Base-by-base conservation (phyloP, 1,284 basidiomycete genomes). In the Leucoagaricus sp. region DNA sequence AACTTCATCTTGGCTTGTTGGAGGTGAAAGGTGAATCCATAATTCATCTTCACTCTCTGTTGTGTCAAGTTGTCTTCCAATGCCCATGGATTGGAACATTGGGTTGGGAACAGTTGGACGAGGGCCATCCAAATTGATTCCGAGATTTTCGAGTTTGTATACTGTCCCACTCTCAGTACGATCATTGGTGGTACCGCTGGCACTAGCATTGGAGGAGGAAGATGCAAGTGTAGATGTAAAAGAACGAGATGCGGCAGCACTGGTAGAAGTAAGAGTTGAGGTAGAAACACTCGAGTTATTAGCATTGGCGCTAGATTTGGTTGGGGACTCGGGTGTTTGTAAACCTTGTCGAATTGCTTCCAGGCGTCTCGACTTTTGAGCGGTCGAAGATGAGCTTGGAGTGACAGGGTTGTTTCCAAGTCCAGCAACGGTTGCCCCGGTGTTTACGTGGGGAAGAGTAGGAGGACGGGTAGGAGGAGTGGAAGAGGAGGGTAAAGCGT, bases 1-100 rank as follows among this genome's bases (percentile, higher is more conserved):
- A 23, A 44, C 46, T 23, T 55, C 28, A n/a, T 42, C 47, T 23
- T 13, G 26, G n/a, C 53, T 55, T 15, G 46, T 42, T 6, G 46
- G 38, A 0, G 53, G 53, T 13, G 45, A 17, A 0, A 40, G 23
- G 21, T 31, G n/a, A 4, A 36, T 47, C 52, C 52, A 53, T 10
- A 54, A 26, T 17, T 54, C 53, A 2, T 54, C 53, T 28, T 52
- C 50, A 12, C 40, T 44, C n/a, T 31, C 12, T n/a, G n/a, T 41
- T 4, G 17, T 17, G 7, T 36, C 42, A 26, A n/a, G n/a, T 33
- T 33, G 31, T 33, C 12, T 12, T 33, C 12, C 31, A 7, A 12
- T 6, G 19, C 25, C 4, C 26, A 29, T 7, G n/a, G 17, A 19
- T 31, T 10, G 13, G 4, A n/a, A 21, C 17, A 15, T 9, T 9